phyloP scores from a whole-genome alignment of 306 rosid genomes.

The Acacia acuminata region DNA sequence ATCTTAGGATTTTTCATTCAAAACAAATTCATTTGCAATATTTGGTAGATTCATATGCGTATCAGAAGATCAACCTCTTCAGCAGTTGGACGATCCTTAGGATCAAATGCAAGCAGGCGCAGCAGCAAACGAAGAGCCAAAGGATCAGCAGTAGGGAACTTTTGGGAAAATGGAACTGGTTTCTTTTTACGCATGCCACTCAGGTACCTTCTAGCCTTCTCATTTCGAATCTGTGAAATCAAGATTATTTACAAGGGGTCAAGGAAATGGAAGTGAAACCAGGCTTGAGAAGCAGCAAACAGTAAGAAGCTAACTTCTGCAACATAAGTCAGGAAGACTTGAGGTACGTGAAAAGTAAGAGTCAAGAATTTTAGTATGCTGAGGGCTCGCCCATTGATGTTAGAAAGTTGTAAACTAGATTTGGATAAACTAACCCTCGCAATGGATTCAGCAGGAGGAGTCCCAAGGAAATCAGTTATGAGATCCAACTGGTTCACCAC shows the following conservation, averaged over 20 bases:
- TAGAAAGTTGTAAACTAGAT: constrained; percentile 29
- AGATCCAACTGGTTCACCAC: constrained; percentile 98
- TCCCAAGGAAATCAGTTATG: constrained; percentile 98
- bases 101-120: constrained; percentile 92
- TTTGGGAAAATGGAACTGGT: constrained; percentile 76
- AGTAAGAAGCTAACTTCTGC: constrained; percentile 15
- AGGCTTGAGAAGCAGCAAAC: constrained; percentile 29
- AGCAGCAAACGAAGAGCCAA: constrained; percentile 78
- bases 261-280: constrained; percentile 8
- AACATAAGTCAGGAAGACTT: background rate
- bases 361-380: constrained; percentile 3
- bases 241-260: constrained; percentile 24
- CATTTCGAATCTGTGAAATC: constrained; percentile 84
- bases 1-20: background rate
- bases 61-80: constrained; percentile 65
- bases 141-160: constrained; percentile 83
- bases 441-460: constrained; percentile 82
- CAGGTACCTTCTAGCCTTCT: constrained; percentile 95
- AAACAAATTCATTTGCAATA: background rate
- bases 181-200: constrained; percentile 82
- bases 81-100: constrained; percentile 91
- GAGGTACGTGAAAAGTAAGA: background rate
- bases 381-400: constrained; percentile 24
- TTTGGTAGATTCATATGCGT: constrained; percentile 12
- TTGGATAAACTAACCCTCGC: constrained; percentile 71